Base-by-base conservation (phyloP, 805 yeast species). In the Ogataea pignaliae region DNA sequence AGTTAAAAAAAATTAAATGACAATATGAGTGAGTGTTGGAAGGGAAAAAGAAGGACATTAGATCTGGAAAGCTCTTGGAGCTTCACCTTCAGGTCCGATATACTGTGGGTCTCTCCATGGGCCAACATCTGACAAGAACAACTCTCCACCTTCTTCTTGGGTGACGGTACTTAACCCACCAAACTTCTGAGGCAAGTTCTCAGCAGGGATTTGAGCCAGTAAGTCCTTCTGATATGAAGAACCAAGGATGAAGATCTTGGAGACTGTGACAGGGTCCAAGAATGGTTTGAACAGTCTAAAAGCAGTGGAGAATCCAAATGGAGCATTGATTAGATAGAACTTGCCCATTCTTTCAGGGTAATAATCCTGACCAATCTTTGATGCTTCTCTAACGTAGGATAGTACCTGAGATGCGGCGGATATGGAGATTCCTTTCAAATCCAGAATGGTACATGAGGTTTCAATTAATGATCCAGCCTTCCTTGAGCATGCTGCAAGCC, bases 261-360 rank as follows among this genome's bases (percentile, higher is more conserved):
- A 83, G 17, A 93, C 97, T 9, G 99, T 93, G 44, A 91, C 98
- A 3, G 98, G 98, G 64, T 93, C 99, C 62, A 93, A 77, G 70
- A 93, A 90, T 44, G 95, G 91, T 71, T 89, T 89, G 72, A 93
- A 87, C 43, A 90, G 63, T 64, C 81, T 79, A 78, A 91, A 93
- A 34, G 95, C 97, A 34, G 97, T 83, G 33, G 96, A 81, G 70
- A 93, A 93, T 2, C 99, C 99, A 63, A 89, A 93, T 52, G 99
- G 99, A 1, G 98, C 96, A 62, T 93, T 93, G 69, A 93, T 88
- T 57, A 90, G 72, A 70, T 89, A 91, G 64, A 91, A 93, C 68
- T 87, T 89, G 61, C 99, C 99, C 99, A 93, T 93, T 69, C 98
- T 85, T 75, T 93, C 99, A 13, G 99, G 99, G 65, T 93, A 93